Conservation (phyloP, 2,329 filamentous ascomycete genomes). For the Colletotrichum abscissum region DNA sequence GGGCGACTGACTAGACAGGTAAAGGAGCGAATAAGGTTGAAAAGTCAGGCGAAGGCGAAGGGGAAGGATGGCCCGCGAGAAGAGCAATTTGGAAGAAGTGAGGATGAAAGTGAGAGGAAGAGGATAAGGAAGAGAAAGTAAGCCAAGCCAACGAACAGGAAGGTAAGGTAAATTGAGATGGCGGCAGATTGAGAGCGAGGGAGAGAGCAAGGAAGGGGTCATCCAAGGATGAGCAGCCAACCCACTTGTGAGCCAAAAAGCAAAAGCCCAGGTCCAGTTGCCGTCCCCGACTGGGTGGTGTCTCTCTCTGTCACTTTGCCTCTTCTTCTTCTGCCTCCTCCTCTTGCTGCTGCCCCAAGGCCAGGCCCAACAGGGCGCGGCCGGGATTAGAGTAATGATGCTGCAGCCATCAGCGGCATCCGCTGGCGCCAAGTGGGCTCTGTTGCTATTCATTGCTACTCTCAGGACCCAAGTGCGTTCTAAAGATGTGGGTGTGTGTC, state of each 20-base stretch:
- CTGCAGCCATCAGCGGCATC: background rate
- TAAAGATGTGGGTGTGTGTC: background rate
- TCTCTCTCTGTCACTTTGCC: background rate
- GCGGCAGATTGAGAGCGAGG: background rate
- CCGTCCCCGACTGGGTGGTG: background rate
- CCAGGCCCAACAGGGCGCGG: background rate
- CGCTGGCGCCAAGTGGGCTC: constrained; percentile 17
- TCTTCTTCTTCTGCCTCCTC: background rate
- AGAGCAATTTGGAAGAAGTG: background rate
- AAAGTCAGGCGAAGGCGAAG: constrained; percentile 2
- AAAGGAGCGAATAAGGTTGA: constrained; percentile 17
- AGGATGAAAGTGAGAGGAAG: background rate
- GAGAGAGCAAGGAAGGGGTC: constrained; percentile 24
- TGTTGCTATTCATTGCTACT: constrained; percentile 15
- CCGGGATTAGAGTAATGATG: constrained; percentile 10
- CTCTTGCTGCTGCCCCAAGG: background rate
- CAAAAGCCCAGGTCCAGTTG: background rate
- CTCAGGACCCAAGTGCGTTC: background rate
- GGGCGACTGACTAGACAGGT: constrained; percentile 1
- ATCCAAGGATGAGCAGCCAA: constrained; percentile 16
- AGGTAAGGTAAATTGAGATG: background rate
- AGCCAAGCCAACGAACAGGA: background rate
- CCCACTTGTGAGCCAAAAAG: constrained; percentile 10
- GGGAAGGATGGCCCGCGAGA: background rate
- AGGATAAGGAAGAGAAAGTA: constrained; percentile 1